Evolutionary conservation across 768 basidiomycete genomes (phyloP).

Genomic region (Coprinopsis sp.): DNA sequence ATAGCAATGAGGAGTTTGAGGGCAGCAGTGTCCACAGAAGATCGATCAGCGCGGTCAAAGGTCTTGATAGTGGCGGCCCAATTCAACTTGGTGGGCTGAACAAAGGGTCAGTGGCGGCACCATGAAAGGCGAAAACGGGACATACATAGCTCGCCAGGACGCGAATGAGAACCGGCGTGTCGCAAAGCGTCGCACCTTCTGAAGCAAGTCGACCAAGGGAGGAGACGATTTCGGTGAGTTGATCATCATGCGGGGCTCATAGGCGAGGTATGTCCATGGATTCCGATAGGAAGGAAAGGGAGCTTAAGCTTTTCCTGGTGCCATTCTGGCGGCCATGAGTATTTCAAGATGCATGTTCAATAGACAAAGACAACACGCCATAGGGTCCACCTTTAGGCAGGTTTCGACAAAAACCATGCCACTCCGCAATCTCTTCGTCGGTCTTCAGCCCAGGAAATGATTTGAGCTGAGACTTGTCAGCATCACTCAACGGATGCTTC

Average conservation of each 20-base stretch:
- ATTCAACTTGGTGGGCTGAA: conserved; percentile 60
- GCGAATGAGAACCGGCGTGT: conserved; percentile 69
- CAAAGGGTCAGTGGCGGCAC: conserved; percentile 6
- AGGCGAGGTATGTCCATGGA: conserved; percentile 16
- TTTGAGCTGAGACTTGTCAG: conserved; percentile 13
- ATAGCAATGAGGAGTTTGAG: conserved; percentile 87
- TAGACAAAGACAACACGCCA: neutral
- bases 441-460: conserved; percentile 10
- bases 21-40: conserved; percentile 84
- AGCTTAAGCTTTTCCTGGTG: too few relatives aligned
- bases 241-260: conserved; percentile 60
- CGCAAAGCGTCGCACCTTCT: conserved; percentile 70
- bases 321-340: too few relatives aligned
- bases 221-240: conserved; percentile 68
- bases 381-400: neutral
- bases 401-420: conserved; percentile 15
- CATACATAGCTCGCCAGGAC: conserved; percentile 72
- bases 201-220: conserved; percentile 62
- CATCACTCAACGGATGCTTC: conserved; percentile 12
- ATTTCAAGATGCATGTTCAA: too few relatives aligned
- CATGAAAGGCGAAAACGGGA: too few relatives aligned
- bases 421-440: conserved; percentile 14
- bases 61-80: conserved; percentile 82
- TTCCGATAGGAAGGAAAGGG: conserved; percentile 14
- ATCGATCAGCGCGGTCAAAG: conserved; percentile 81